Evolutionary conservation across 2,329 filamentous ascomycete genomes (phyloP), one percentile per base, ranked within the genome.

Genomic region (Daldinia sp.): DNA sequence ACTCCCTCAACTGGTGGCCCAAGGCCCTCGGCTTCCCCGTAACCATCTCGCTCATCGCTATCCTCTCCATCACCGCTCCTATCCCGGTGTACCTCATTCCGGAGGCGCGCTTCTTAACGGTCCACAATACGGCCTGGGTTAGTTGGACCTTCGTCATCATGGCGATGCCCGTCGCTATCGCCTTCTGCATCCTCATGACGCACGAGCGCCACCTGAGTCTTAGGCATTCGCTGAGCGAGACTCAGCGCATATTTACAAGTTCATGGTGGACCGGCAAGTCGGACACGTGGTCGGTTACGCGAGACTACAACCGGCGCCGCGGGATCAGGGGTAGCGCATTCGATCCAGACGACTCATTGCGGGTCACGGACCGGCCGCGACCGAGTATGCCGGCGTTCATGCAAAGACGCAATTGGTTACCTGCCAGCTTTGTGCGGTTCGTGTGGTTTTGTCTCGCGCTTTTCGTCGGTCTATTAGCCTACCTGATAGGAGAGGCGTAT

Each of bases 1-100:
- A 92, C 81, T 88, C 86, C 68, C 81, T 92, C 63, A 92, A 92
- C 79, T 92, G 89, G 89, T 92, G 89, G 89, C 89, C 89, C 6
- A 82, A 87, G 63, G 85, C 85, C 6, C 80, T 91, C 6, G 89
- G 89, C 0, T 91, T 91, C 68, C 88, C 88, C 0, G 72, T 88
- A n/a, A 91, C 89, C 15, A 83, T 91, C 57, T 85, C 86, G 4
- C 79, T 88, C 44, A 89, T 91, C 68, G 88, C 87, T 51, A 79
- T 87, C 13, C 72, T 90, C n/a, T 90, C 88, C 10, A 81, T 90
- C 53, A 82, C 84, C 15, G 82, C 83, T 0, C 89, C 89, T 0
- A 85, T 91, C 4, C 87, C 88, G 3, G 78, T 91, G 30, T 91
- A 90, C 73, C 82, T 87, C 61, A 80, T 84, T 23, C 85, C 85